Evolutionary conservation across 495 filamentous ascomycete species (phyloP), one percentile per base, ranked within the genome.

Genomic region (Amorphotheca resinae): DNA sequence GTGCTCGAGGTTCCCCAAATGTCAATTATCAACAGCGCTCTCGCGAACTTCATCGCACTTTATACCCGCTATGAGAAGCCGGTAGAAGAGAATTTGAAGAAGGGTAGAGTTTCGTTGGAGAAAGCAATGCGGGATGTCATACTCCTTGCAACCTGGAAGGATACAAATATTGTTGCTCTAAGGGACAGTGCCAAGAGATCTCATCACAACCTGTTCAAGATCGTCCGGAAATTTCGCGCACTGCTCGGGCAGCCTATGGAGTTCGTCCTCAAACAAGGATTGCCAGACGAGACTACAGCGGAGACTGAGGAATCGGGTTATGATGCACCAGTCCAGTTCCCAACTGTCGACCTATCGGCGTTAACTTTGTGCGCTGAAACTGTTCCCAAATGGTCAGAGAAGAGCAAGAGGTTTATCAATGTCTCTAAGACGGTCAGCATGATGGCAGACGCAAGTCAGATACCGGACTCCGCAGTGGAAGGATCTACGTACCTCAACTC

Each of bases 101-200:
- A 77, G 32, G 80, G 77, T 18, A 69, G 85, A 41, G 61, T 62
- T 1, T 64, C 69, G 3, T 65, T 94, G 7, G 87, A 95, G 56
- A 93, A 85, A 56, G 72, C 84, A 35, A 81, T 96, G 68, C 84
- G 82, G 50, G 82, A 94, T 48, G 79, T 95, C 22, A 69, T 96
- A 16, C 70, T 88, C 22, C 61, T 96, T 44, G 84, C 86, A 1
- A 93, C 84, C 56, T 96, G 93, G 93, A 91, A 93, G 55, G 93
- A 96, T 51, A 94, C 82, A 17, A 96, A 94, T 49, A 89, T 99
- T 39, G 76, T 82, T 41, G 82, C 85, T 5, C 63, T 99, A 30
- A 70, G 76, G 53, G 87, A 94, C 46, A 95, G 87, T 59, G 85
- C 91, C 1, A 75, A 79, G 55, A 77, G 81, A 43, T 95, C 89